Percentiles rank a stretch among this genome's conserved stretches.
Evolutionary conservation across 108 stramenopile species (phyloP).

Genomic region (Nannochloropsis oceanica): DNA sequence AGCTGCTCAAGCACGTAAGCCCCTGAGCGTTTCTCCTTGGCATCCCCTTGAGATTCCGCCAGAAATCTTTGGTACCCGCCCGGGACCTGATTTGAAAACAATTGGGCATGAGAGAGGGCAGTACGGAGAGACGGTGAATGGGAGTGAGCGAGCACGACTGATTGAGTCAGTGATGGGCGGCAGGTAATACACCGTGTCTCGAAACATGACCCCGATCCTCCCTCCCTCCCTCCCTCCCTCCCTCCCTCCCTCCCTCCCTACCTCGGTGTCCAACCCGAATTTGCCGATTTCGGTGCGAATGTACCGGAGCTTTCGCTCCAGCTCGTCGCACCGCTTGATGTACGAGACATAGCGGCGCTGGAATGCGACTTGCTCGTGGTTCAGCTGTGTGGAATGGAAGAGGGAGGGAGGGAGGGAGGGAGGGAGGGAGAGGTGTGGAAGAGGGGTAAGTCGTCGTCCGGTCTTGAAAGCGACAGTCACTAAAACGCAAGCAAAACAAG

Average conservation of each 20-base stretch:
- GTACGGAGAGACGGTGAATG: background rate
- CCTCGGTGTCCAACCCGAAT: slow-evolving; percentile 54
- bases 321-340: slow-evolving; percentile 91
- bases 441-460: background rate
- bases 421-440: background rate
- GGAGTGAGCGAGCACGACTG: background rate
- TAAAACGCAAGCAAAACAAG: no score
- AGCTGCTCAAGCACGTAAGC: slow-evolving; percentile 42
- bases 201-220: background rate
- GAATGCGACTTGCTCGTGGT: slow-evolving; percentile 91
- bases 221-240: background rate
- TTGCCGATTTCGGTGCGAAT: slow-evolving; percentile 68
- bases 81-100: background rate
- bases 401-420: background rate
- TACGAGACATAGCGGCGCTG: slow-evolving; percentile 91
- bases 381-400: slow-evolving; percentile 42
- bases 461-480: no score
- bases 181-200: no score
- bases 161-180: no score
- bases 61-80: background rate
- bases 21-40: background rate
- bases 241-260: background rate
- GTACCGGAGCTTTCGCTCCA: slow-evolving; percentile 92
- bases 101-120: background rate
- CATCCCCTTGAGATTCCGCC: background rate